Percentiles rank a stretch among this genome's conserved stretches.
These are phyloP conservation scores for Fusarium sp. DNA, from an alignment of 2,329 filamentous ascomycete species.

Conservation along the genomic window DNA sequence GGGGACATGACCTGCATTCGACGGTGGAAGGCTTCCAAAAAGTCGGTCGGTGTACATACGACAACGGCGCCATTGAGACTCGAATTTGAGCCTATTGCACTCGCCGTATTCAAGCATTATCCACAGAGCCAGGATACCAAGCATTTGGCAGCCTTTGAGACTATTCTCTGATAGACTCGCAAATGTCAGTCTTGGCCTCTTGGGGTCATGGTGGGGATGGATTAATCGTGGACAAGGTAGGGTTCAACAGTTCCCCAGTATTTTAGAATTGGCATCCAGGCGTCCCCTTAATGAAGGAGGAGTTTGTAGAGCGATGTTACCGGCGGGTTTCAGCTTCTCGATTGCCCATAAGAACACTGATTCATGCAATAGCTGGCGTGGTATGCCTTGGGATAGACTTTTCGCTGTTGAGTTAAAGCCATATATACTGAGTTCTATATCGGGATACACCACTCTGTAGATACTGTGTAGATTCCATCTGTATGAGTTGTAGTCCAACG, in stretches of 20 bases:
- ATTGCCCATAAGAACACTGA: background rate
- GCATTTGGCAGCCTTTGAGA: background rate
- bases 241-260: conserved; percentile 36
- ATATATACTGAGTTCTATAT: background rate
- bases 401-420: no score
- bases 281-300: conserved; percentile 27
- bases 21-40: conserved; percentile 12
- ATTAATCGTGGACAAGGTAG: conserved; percentile 28
- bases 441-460: background rate
- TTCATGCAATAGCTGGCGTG: background rate
- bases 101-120: background rate
- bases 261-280: conserved; percentile 41
- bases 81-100: conserved; percentile 8
- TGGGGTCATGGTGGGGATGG: conserved; percentile 31
- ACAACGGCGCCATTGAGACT: conserved; percentile 15
- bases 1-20: conserved; percentile 35
- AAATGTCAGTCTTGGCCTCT: conserved; percentile 14
- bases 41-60: conserved; percentile 17
- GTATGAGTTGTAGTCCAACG: background rate
- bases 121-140: background rate
- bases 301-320: conserved; percentile 23
- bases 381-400: no score
- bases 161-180: conserved; percentile 18
- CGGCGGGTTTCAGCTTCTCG: conserved; percentile 23
- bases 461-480: background rate